phyloP scores from a whole-genome alignment of 139 green algal species.

The Mesostigma viride region DNA sequence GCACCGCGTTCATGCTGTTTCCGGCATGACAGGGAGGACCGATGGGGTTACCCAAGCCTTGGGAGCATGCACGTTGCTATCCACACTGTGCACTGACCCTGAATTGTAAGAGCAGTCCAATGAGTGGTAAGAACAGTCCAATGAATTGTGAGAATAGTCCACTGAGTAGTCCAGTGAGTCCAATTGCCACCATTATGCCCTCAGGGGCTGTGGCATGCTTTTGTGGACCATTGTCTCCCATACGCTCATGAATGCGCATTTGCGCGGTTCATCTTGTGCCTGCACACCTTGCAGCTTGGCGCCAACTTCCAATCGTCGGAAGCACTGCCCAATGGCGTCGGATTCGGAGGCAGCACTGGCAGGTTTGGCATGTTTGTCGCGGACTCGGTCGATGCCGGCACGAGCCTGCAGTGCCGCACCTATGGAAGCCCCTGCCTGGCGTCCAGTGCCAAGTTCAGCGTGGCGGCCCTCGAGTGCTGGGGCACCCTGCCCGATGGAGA shows the following conservation, averaged over 20 bases:
- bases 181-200: too few relatives aligned
- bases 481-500: not conserved
- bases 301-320: slow-evolving; percentile 10
- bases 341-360: slow-evolving; percentile 16
- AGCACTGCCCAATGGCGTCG: slow-evolving; percentile 23
- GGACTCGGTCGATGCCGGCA: slow-evolving; percentile 10
- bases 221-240: not conserved
- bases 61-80: too few relatives aligned
- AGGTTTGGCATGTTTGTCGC: slow-evolving; percentile 23
- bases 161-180: too few relatives aligned
- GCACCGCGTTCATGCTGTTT: too few relatives aligned
- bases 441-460: slow-evolving; percentile 6
- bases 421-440: slow-evolving; percentile 13
- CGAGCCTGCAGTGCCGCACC: slow-evolving; percentile 13
- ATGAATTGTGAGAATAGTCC: too few relatives aligned
- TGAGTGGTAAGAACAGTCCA: too few relatives aligned
- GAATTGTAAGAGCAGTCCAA: too few relatives aligned
- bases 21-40: too few relatives aligned
- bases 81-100: too few relatives aligned
- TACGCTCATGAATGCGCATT: not conserved
- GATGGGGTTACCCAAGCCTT: too few relatives aligned
- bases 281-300: not conserved
- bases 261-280: not conserved
- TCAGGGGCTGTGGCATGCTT: too few relatives aligned
- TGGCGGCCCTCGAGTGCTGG: slow-evolving; percentile 23